These are phyloP conservation scores for Fusarium oligoseptatum DNA, from an alignment of 2,329 filamentous ascomycete species.

Conservation along the genomic window DNA sequence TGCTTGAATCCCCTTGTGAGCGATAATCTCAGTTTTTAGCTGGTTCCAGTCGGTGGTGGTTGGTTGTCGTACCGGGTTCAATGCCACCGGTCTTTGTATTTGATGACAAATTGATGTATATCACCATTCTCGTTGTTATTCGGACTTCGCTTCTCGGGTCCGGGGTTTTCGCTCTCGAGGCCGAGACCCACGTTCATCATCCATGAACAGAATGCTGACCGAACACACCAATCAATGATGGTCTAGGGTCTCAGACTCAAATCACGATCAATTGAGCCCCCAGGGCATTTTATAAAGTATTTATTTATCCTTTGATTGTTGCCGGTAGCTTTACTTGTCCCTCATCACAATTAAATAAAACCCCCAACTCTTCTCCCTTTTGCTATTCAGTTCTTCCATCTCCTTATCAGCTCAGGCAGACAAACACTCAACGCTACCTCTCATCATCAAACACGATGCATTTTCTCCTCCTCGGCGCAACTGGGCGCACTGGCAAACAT, in stretches of 20 bases:
- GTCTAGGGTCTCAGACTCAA: background rate
- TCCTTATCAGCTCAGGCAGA: background rate
- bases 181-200: background rate
- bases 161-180: background rate
- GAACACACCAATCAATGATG: background rate
- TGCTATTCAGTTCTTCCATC: background rate
- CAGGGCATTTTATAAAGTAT: background rate
- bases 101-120: background rate
- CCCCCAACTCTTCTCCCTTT: background rate
- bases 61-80: background rate
- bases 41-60: background rate
- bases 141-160: background rate
- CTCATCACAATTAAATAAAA: background rate
- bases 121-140: background rate
- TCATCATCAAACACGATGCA: conserved; percentile 48
- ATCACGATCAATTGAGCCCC: background rate
- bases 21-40: background rate
- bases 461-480: conserved; percentile 59
- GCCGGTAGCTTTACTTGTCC: background rate
- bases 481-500: conserved; percentile 58
- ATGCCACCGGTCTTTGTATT: background rate
- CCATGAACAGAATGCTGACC: background rate
- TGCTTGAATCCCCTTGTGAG: background rate
- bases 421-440: conserved; percentile 4
- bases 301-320: background rate